Conservation (phyloP, 1,139 yeast species). For the Pichia sp. region DNA sequence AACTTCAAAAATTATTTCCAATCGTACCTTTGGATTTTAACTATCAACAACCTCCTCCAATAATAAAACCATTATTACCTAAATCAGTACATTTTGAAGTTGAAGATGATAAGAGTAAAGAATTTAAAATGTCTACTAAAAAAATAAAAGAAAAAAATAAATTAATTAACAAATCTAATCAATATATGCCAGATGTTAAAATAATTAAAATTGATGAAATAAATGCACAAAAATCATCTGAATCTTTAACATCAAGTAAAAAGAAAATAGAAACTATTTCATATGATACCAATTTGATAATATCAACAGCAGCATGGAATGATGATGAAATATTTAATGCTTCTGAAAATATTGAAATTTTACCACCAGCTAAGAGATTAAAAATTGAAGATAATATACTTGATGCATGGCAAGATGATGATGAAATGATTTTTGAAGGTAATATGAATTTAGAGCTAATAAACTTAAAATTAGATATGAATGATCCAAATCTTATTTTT, state of each 20-base stretch:
- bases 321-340: constrained; percentile 56
- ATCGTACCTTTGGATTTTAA: constrained; percentile 52
- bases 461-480: constrained; percentile 65
- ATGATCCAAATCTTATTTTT: constrained; percentile 75
- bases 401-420: constrained; percentile 41
- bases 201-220: constrained; percentile 19
- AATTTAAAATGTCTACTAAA: constrained; percentile 22
- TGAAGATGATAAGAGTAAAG: constrained; percentile 35
- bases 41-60: constrained; percentile 46
- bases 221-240: constrained; percentile 10
- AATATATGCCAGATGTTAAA: constrained; percentile 17
- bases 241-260: constrained; percentile 14
- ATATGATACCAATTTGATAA: constrained; percentile 52
- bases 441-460: constrained; percentile 38
- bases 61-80: constrained; percentile 57
- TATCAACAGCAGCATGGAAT: constrained; percentile 85
- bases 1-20: constrained; percentile 63
- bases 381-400: constrained; percentile 25
- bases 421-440: constrained; percentile 78
- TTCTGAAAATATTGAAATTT: constrained; percentile 16
- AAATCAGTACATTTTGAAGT: constrained; percentile 43
- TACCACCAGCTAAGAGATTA: constrained; percentile 23
- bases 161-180: neutral
- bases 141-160: constrained; percentile 17
- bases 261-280: constrained; percentile 35